phyloP scores from a whole-genome alignment of 306 rosid genomes.

The Quillaja saponaria region DNA sequence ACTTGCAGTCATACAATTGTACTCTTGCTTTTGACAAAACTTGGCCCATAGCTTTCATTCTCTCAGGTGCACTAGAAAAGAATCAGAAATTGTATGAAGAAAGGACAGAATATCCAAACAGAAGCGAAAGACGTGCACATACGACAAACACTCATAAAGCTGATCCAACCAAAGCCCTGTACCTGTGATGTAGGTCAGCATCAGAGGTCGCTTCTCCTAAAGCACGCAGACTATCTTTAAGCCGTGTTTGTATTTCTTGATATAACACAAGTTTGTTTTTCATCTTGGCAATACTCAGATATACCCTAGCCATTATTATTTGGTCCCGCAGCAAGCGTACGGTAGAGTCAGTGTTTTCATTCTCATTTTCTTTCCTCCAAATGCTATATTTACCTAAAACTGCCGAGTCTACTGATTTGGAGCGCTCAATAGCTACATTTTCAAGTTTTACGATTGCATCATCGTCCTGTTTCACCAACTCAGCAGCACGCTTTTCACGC shows the following conservation, averaged over 20 bases:
- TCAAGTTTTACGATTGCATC: constrained; percentile 73
- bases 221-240: constrained; percentile 68
- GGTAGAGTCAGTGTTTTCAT: constrained; percentile 67
- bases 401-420: constrained; percentile 73
- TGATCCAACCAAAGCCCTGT: constrained; percentile 20
- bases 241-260: constrained; percentile 56
- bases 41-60: constrained; percentile 72
- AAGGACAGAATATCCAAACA: constrained; percentile 18
- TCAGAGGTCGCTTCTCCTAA: constrained; percentile 75
- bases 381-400: constrained; percentile 84
- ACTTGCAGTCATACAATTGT: constrained; percentile 81
- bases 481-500: constrained; percentile 69
- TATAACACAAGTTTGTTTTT: constrained; percentile 54
- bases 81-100: constrained; percentile 32
- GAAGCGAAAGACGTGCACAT: constrained; percentile 14
- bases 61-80: constrained; percentile 63
- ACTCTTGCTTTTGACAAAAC: constrained; percentile 73
- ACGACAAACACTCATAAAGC: constrained; percentile 11
- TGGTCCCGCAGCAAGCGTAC: constrained; percentile 92
- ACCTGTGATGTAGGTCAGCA: constrained; percentile 74
- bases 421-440: constrained; percentile 83
- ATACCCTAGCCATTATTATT: constrained; percentile 87
- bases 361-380: constrained; percentile 90
- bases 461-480: constrained; percentile 59
- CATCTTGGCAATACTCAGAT: constrained; percentile 74